phyloP scores from a whole-genome alignment of 2,329 filamentous ascomycete genomes.

The Penicillium psychrosexuale region DNA sequence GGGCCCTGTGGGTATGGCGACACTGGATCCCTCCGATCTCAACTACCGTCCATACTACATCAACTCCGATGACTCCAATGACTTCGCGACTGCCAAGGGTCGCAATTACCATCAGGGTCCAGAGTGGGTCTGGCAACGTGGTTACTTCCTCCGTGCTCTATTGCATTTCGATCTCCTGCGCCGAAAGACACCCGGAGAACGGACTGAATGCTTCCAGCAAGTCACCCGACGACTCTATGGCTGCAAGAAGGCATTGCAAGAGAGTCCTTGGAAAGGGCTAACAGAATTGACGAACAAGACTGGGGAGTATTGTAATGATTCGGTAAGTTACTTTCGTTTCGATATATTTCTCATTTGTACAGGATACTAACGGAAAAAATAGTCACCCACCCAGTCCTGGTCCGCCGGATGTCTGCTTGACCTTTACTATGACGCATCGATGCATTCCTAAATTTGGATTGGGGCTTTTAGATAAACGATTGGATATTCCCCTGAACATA shows the following conservation, averaged over 20 bases:
- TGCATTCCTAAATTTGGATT: slow-evolving; percentile 26
- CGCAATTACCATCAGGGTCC: slow-evolving; percentile 98
- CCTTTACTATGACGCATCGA: slow-evolving; percentile 84
- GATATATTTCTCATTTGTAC: not conserved
- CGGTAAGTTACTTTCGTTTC: slow-evolving; percentile 55
- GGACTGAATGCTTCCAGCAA: slow-evolving; percentile 89
- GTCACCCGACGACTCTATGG: slow-evolving; percentile 77
- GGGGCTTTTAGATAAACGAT: not conserved
- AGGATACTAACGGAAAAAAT: slow-evolving; percentile 8
- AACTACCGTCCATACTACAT: slow-evolving; percentile 95
- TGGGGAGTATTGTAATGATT: slow-evolving; percentile 80
- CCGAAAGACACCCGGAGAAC: slow-evolving; percentile 62
- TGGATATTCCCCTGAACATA: not conserved
- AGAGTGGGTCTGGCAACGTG: slow-evolving; percentile 97
- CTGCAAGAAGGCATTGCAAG: slow-evolving; percentile 79
- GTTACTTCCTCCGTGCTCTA: slow-evolving; percentile 88
- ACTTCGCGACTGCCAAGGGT: slow-evolving; percentile 90
- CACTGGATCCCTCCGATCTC: slow-evolving; percentile 83
- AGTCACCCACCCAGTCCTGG: slow-evolving; percentile 96
- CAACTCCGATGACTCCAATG: slow-evolving; percentile 87
- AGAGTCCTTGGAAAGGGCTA: slow-evolving; percentile 83
- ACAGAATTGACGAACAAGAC: slow-evolving; percentile 90
- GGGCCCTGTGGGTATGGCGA: slow-evolving; percentile 91
- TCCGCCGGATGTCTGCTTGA: slow-evolving; percentile 92
- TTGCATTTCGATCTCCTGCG: slow-evolving; percentile 84